These are phyloP conservation scores for Leccinum sublutescens DNA, from an alignment of 768 basidiomycete genomes.

Conservation along the genomic window DNA sequence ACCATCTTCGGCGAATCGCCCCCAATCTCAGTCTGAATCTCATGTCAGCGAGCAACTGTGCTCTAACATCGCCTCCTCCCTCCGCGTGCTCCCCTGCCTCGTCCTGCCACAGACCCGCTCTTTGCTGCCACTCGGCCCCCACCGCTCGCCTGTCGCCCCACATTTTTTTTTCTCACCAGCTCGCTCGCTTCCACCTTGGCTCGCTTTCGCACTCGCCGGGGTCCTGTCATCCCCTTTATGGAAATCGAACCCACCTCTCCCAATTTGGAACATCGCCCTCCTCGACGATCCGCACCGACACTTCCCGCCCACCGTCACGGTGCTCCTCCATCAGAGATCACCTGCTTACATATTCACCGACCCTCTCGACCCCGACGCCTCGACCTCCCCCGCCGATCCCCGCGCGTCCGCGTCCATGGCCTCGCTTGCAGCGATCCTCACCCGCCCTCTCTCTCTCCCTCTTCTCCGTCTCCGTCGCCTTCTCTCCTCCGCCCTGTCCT, in stretches of 20 bases:
- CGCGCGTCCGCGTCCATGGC: slow-evolving; percentile 2
- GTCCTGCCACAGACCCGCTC: slow-evolving; percentile 25
- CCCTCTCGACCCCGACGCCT: slow-evolving; percentile 17
- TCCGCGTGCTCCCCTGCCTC: slow-evolving; percentile 17
- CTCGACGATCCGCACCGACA: slow-evolving; percentile 33
- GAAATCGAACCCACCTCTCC: slow-evolving; percentile 19
- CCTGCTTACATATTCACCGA: slow-evolving; percentile 28
- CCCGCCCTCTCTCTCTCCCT: slow-evolving; percentile 1
- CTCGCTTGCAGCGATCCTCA: slow-evolving; percentile 2
- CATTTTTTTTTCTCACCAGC: slow-evolving; percentile 15
- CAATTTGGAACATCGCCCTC: slow-evolving; percentile 16
- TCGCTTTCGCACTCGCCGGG: slow-evolving; percentile 31
- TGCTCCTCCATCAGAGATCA: slow-evolving; percentile 7
- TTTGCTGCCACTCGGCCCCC: slow-evolving; percentile 20
- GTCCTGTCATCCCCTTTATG: slow-evolving; percentile 23
- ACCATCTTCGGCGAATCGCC: slow-evolving; percentile 33
- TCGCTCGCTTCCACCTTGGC: slow-evolving; percentile 29
- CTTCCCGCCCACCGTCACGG: slow-evolving; percentile 9
- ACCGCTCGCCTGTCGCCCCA: background rate
- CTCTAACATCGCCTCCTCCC: slow-evolving; percentile 17
- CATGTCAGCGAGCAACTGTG: slow-evolving; percentile 26
- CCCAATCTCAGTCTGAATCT: slow-evolving; percentile 30
- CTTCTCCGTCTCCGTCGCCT: slow-evolving; percentile 21
- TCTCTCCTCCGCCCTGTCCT: background rate
- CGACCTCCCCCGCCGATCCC: slow-evolving; percentile 22